Percentiles rank a stretch among this genome's conserved stretches.
These are phyloP conservation scores for Mycena amicta DNA, from an alignment of 768 basidiomycete species.

Conservation along the genomic window DNA sequence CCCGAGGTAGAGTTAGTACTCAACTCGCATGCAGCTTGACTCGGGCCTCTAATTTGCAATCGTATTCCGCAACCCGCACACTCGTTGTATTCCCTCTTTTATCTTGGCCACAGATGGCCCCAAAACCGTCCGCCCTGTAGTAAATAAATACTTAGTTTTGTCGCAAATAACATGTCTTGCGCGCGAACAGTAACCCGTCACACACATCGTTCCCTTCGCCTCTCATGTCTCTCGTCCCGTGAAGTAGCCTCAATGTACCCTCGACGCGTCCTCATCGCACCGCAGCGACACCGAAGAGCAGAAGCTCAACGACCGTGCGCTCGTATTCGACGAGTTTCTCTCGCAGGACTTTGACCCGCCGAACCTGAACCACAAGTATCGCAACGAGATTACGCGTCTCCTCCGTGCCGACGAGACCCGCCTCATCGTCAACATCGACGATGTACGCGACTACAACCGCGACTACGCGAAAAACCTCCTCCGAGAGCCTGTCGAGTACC, in stretches of 20 bases:
- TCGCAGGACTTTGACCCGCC: slow-evolving; percentile 54
- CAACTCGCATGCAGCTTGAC: neutral
- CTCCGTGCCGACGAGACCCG: slow-evolving; percentile 82
- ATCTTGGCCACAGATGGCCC: neutral
- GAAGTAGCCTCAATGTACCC: slow-evolving; percentile 28
- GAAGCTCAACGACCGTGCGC: slow-evolving; percentile 71
- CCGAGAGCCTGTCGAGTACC: slow-evolving; percentile 82
- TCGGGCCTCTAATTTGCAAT: neutral
- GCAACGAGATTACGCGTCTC: slow-evolving; percentile 71
- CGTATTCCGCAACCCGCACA: neutral
- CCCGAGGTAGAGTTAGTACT: neutral
- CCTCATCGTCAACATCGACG: slow-evolving; percentile 94
- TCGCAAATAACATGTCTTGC: neutral
- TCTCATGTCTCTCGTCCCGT: slow-evolving; percentile 36
- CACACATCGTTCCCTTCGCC: slow-evolving; percentile 9
- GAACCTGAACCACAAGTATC: slow-evolving; percentile 79
- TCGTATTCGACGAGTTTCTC: slow-evolving; percentile 83
- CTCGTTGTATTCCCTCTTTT: neutral
- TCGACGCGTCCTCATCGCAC: slow-evolving; percentile 49
- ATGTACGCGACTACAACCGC: slow-evolving; percentile 90
- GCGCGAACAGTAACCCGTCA: neutral
- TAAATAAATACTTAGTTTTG: neutral
- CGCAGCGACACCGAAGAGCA: slow-evolving; percentile 60
- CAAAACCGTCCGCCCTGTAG: neutral
- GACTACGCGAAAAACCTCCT: slow-evolving; percentile 87